These are phyloP conservation scores for Fusarium neocosmosporiellum DNA, from an alignment of 2,329 filamentous ascomycete genomes.

Conservation along the genomic window DNA sequence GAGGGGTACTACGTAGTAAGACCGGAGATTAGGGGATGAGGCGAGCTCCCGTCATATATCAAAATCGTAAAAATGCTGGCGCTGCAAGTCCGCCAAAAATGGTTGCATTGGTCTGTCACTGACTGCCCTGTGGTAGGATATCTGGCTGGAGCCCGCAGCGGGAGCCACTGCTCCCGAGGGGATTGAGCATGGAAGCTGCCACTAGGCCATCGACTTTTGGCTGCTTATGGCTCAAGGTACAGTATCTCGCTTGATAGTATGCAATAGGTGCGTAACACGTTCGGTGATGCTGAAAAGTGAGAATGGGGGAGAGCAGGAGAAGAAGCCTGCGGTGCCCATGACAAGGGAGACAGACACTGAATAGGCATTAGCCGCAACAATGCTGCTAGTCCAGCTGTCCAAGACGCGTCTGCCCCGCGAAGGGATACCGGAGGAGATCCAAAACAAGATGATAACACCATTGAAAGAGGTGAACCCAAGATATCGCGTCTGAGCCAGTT, in stretches of 20 bases:
- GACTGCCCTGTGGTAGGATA: not conserved
- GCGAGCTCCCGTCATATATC: slow-evolving; percentile 34
- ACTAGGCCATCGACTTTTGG: slow-evolving; percentile 8
- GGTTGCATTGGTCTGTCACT: slow-evolving; percentile 20
- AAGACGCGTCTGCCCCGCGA: not conserved
- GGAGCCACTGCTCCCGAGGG: not conserved
- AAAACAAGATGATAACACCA: not conserved
- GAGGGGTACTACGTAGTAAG: not conserved
- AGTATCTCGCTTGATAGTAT: slow-evolving; percentile 27
- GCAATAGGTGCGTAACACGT: slow-evolving; percentile 6
- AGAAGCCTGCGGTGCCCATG: not conserved
- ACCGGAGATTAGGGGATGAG: not conserved
- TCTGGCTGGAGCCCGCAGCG: not conserved
- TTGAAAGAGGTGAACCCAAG: not conserved
- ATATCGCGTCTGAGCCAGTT: slow-evolving; percentile 1
- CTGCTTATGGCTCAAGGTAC: slow-evolving; percentile 25
- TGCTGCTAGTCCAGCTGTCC: not conserved
- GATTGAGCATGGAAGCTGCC: not conserved
- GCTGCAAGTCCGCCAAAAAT: slow-evolving; percentile 7
- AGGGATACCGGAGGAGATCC: slow-evolving; percentile 10
- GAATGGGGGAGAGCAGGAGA: slow-evolving; percentile 11
- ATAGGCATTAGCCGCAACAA: slow-evolving; percentile 12
- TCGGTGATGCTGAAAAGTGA: slow-evolving; percentile 5
- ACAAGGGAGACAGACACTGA: slow-evolving; percentile 27
- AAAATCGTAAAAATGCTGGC: slow-evolving; percentile 14